A percentile compares a stretch with the other conserved stretches of the same genome.
Evolutionary conservation across 768 basidiomycete genomes (phyloP).

Genomic region (Pleurotus ostreatus): DNA sequence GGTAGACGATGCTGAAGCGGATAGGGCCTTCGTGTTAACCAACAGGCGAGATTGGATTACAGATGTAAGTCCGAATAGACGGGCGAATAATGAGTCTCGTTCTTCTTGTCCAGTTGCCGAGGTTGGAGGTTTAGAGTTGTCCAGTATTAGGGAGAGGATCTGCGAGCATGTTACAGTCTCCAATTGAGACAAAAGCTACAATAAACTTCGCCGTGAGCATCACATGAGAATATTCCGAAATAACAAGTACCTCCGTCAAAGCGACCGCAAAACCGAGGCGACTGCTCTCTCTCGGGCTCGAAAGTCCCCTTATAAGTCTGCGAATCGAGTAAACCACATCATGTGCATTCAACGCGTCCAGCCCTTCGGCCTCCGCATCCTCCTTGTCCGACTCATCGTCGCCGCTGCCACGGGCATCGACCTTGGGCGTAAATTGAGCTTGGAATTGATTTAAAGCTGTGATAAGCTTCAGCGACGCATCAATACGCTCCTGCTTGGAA

Average conservation of each 20-base stretch:
- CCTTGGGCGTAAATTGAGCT: constrained; percentile 48
- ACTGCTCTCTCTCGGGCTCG: constrained; percentile 90
- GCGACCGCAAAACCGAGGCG: constrained; percentile 94
- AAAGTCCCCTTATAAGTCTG: constrained; percentile 81
- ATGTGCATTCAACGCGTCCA: constrained; percentile 74
- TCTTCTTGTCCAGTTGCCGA: constrained; percentile 90
- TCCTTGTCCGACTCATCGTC: constrained; percentile 47
- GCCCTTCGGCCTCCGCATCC: constrained; percentile 36
- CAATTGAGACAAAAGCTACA: constrained; percentile 74
- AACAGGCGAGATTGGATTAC: constrained; percentile 84
- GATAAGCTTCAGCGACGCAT: constrained; percentile 83
- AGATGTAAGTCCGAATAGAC: constrained; percentile 84
- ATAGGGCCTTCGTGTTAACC: constrained; percentile 54
- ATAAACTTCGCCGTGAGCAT: constrained; percentile 10
- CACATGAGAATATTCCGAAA: constrained; percentile 1
- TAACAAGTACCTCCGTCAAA: constrained; percentile 74
- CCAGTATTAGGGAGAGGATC: constrained; percentile 70
- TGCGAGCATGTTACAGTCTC: constrained; percentile 75
- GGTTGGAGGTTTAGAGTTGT: constrained; percentile 65
- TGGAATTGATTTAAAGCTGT: constrained; percentile 84
- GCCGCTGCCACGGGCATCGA: constrained; percentile 17
- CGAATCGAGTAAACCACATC: constrained; percentile 94
- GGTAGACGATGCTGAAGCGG: constrained; percentile 48
- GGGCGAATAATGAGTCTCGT: constrained; percentile 88
- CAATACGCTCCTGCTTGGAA: constrained; percentile 73